Base-by-base conservation (phyloP, 2,329 filamentous ascomycete species). In the Trichophyton simii region DNA sequence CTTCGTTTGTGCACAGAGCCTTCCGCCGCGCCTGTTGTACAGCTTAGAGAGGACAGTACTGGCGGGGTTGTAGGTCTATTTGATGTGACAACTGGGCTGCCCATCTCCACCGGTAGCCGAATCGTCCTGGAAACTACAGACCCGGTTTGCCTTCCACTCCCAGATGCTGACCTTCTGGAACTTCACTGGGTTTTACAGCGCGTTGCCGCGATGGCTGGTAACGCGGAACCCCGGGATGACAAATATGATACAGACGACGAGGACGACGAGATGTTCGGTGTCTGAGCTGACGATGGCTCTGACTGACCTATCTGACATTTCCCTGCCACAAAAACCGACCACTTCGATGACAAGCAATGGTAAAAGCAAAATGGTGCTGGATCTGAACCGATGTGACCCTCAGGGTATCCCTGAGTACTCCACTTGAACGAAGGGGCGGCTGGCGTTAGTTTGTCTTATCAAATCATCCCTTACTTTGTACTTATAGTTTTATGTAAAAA, bases 151-250 rank as follows among this genome's bases (percentile, higher is more conserved):
- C 34, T 59, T 41, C 62, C 62, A 13, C 59, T 63, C 13, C 62
- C 59, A 18, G 50, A 60, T 36, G 25, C 42, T 20, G 44, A 36
- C 15, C 48, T 63, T 57, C 59, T 63, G 18, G 15, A 61, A 52
- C 34, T 63, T 22, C 62, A 63, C 18, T 61, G 59, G 62, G 48
- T 61, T 41, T 57, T 61, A 8, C 62, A 61, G 28, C 44, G 48
- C 18, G 28, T 61, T 25, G 55, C 25, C 11, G 57, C 62, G 34
- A 38, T 63, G 48, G 18, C 57, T 61, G 62, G 55, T 25, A 48
- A 22, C 13, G 59, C 46, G 0, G 55, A 63, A 50, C 34, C 62
- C 6, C 42, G 34, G 4, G 59, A 59, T 31, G 22, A 61, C 34
- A 18, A n/a, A 55, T 57, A 54, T 57, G 20, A 50, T 11, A 28